These are phyloP conservation scores for Boletus sp. DNA, from an alignment of 768 basidiomycete genomes.

Conservation along the genomic window DNA sequence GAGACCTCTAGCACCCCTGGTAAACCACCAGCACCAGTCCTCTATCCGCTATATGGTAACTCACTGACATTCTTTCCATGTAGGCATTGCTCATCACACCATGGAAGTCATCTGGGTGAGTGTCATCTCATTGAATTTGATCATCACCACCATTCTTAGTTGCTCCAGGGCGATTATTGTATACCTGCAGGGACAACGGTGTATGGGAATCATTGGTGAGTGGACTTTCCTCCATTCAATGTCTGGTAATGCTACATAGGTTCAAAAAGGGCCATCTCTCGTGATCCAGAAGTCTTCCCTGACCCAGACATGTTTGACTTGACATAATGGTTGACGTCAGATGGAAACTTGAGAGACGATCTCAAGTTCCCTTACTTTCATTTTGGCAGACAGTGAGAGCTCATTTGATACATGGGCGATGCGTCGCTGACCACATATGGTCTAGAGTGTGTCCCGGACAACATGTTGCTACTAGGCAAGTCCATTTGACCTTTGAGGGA, in stretches of 20 bases:
- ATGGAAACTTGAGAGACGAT: too few species aligned
- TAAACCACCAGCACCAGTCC: too few species aligned
- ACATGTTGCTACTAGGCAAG: constrained; percentile 46
- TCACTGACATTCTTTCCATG: background rate
- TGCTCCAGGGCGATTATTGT: constrained; percentile 11
- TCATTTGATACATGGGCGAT: background rate
- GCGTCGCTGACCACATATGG: background rate
- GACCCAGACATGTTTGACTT: too few species aligned
- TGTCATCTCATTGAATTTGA: background rate
- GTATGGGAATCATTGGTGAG: too few species aligned
- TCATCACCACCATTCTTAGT: background rate
- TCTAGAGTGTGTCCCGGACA: constrained; percentile 58
- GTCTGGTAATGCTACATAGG: too few species aligned
- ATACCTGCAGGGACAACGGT: constrained; percentile 32
- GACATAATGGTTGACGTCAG: too few species aligned
- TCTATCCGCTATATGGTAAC: too few species aligned
- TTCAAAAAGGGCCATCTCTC: too few species aligned
- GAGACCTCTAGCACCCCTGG: too few species aligned
- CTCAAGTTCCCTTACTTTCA: constrained; percentile 51
- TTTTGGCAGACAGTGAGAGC: constrained; percentile 40
- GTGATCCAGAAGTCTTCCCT: too few species aligned
- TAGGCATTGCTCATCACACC: constrained; percentile 10
- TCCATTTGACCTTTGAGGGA: background rate
- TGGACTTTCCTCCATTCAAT: too few species aligned
- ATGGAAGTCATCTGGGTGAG: constrained; percentile 19